Percentiles rank a stretch among this genome's conserved stretches.
Evolutionary conservation across 352 stramenopile species (phyloP).

Genomic region (Phytophthora agathidicida): DNA sequence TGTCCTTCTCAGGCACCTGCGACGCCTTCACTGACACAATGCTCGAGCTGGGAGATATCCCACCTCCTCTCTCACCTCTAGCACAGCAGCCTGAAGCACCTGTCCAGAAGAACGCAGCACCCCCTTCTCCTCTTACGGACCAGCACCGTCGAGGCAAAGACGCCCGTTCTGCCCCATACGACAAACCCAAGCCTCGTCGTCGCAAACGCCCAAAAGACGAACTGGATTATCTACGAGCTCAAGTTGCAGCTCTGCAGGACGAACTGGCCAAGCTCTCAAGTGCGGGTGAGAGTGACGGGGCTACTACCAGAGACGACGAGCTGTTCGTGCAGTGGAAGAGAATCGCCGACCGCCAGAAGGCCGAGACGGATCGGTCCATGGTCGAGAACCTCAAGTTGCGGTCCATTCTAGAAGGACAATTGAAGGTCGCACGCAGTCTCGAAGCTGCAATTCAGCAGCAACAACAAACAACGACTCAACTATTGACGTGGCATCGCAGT

Average conservation of each 20-base stretch:
- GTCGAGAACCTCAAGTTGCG: slow-evolving; percentile 37
- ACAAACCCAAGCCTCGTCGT: slow-evolving; percentile 17
- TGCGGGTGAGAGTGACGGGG: not conserved
- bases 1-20: slow-evolving; percentile 19
- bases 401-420: slow-evolving; percentile 36
- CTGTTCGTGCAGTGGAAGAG: slow-evolving; percentile 29
- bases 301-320: slow-evolving; percentile 16
- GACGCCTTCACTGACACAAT: slow-evolving; percentile 16
- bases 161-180: slow-evolving; percentile 6
- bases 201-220: slow-evolving; percentile 41
- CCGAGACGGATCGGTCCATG: slow-evolving; percentile 16
- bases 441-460: slow-evolving; percentile 32
- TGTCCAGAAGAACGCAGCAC: not conserved
- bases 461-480: slow-evolving; percentile 18
- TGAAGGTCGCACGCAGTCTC: slow-evolving; percentile 30
- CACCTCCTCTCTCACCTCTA: not conserved
- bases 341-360: slow-evolving; percentile 29
- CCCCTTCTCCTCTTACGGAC: not conserved
- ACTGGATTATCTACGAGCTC: slow-evolving; percentile 34
- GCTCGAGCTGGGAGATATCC: slow-evolving; percentile 4
- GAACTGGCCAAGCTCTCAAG: slow-evolving; percentile 28
- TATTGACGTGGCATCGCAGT: slow-evolving; percentile 17
- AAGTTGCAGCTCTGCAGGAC: slow-evolving; percentile 27
- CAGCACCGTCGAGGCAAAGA: slow-evolving; percentile 17
- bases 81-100: not conserved